Base-by-base conservation (phyloP, 257 asterid species). In the Mitragyna speciosa region DNA sequence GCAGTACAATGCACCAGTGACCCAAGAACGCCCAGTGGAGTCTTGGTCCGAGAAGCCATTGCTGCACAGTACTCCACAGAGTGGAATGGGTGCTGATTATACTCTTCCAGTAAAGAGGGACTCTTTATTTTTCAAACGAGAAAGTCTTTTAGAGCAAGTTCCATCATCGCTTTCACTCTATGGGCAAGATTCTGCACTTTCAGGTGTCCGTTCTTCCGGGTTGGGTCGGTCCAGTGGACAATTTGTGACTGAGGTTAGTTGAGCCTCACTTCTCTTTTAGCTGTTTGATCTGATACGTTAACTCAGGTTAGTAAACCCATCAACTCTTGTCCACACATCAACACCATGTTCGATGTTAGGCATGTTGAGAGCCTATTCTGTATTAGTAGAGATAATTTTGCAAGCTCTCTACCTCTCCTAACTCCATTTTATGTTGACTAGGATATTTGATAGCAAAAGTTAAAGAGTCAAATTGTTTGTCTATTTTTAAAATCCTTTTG, bases 231-330 rank as follows among this genome's bases (percentile, higher is more conserved):
- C 92, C 78, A 91, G 89, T 72, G 92, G 87, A 14, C 97, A 95
- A 49, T 72, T 94, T 68, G 92, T 94, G 28, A 94, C 98, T 63
- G 93, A 92, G 98, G 98, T 94, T 70, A 82, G 89, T 74, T 64
- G 48, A 41, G 17, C 19, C 45, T 59, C 17, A 20, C 73, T 61
- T 33, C 39, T 59, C 15, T 24, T 58, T 61, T 61, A 24, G 67
- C 14, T n/a, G 67, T 59, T 41, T 59, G 59, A 41, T 76, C 4
- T 14, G 72, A 61, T 61, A 24, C 48, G 15, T 75, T 7, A 1
- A 15, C 12, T 61, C 59, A 14, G 28, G 30, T 8, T 22, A 76
- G 11, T 43, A 48, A 26, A 61, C 15, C 3, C 43, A 4, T 59
- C 58, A 24, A 41, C 8, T 74, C 33, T 12, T 17, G 52, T 61